phyloP scores from a whole-genome alignment of 495 filamentous ascomycete genomes.

The Sporormia fimetaria region DNA sequence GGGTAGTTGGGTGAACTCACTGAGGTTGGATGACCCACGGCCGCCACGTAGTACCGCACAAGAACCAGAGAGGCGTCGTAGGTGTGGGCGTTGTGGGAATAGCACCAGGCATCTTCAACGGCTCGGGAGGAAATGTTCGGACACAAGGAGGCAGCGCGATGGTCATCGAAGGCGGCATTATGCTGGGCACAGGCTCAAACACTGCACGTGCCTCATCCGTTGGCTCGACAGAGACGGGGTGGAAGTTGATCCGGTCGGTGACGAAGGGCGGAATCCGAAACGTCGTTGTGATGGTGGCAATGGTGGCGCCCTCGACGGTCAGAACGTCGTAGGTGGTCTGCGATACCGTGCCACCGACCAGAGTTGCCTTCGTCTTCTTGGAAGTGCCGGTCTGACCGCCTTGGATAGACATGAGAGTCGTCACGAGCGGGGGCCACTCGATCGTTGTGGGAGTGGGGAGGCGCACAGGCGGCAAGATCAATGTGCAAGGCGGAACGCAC shows the following conservation, averaged over 20 bases:
- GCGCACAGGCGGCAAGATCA: background rate
- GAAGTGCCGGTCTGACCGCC: background rate
- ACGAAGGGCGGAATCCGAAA: background rate
- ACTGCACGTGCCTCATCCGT: background rate
- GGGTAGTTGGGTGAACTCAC: too few species aligned
- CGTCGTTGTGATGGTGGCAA: background rate
- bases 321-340: background rate
- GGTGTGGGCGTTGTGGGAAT: too few species aligned
- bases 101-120: too few species aligned
- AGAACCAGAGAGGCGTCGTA: too few species aligned
- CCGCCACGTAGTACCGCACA: too few species aligned
- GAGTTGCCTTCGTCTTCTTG: background rate
- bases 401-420: background rate
- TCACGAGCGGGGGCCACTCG: constrained; percentile 1
- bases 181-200: too few species aligned
- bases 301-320: background rate
- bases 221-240: too few species aligned
- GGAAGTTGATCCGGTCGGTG: constrained; percentile 1
- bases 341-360: background rate
- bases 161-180: too few species aligned
- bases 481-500: constrained; percentile 1
- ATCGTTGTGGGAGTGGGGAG: background rate
- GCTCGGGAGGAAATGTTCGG: too few species aligned
- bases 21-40: too few species aligned
- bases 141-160: too few species aligned